A percentile compares a stretch with the other conserved stretches of the same genome.
These are phyloP conservation scores for Mycosarcoma maydis DNA, from an alignment of 1,284 basidiomycete genomes.

Conservation along the genomic window DNA sequence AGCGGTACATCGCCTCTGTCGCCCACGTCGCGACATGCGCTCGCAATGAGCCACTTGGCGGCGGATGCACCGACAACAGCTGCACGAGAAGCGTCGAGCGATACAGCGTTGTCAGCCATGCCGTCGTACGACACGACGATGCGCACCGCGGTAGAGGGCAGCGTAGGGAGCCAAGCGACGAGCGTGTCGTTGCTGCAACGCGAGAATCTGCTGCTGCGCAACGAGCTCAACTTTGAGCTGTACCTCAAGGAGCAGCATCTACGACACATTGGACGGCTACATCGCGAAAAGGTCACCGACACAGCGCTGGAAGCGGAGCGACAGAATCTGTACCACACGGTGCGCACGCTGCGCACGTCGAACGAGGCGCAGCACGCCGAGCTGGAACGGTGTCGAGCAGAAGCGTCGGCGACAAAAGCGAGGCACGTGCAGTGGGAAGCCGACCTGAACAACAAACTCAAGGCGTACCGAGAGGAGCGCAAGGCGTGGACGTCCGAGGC, in stretches of 20 bases:
- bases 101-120: slow-evolving; percentile 5
- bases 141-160: neutral
- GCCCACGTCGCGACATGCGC: slow-evolving; percentile 32
- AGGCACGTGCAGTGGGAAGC: slow-evolving; percentile 61
- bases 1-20: slow-evolving; percentile 22
- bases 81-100: slow-evolving; percentile 17
- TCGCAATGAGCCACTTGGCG: slow-evolving; percentile 30
- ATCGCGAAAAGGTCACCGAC: slow-evolving; percentile 62
- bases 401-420: slow-evolving; percentile 47
- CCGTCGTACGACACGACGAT: slow-evolving; percentile 8
- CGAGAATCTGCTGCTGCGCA: slow-evolving; percentile 59
- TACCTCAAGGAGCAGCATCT: slow-evolving; percentile 67
- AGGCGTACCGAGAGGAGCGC: slow-evolving; percentile 61
- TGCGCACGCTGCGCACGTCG: slow-evolving; percentile 48
- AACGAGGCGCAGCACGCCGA: slow-evolving; percentile 30
- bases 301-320: slow-evolving; percentile 64
- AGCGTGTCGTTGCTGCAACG: slow-evolving; percentile 43
- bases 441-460: slow-evolving; percentile 63
- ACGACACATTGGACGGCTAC: slow-evolving; percentile 65
- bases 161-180: slow-evolving; percentile 15
- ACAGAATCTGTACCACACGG: slow-evolving; percentile 62
- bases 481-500: slow-evolving; percentile 54
- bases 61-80: slow-evolving; percentile 13
- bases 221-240: slow-evolving; percentile 65
- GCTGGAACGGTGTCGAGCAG: slow-evolving; percentile 51